A percentile compares a stretch with the other conserved stretches of the same genome.
These are phyloP conservation scores for Lachnellula arida DNA, from an alignment of 2,329 filamentous ascomycete species.

Conservation along the genomic window DNA sequence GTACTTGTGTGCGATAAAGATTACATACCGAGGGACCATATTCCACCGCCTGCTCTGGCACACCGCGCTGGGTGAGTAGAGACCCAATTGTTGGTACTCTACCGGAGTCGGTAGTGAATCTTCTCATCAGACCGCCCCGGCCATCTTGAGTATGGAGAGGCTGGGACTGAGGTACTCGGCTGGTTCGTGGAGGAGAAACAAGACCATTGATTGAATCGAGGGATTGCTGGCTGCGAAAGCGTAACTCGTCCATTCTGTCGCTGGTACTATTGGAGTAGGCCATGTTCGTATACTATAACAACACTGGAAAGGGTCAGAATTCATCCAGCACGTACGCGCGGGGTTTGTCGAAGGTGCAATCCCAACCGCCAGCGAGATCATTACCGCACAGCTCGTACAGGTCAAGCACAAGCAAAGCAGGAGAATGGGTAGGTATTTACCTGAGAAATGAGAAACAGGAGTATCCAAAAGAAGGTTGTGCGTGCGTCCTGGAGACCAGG, in stretches of 20 bases:
- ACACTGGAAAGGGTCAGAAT: conserved; percentile 23
- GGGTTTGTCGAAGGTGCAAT: neutral
- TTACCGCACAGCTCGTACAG: neutral
- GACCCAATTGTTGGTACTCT: conserved; percentile 68
- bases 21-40: conserved; percentile 31
- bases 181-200: conserved; percentile 67
- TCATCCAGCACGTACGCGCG: conserved; percentile 3
- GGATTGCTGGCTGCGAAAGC: conserved; percentile 71
- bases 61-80: conserved; percentile 27
- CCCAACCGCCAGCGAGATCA: neutral
- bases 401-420: neutral
- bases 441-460: conserved; percentile 2
- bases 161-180: conserved; percentile 49
- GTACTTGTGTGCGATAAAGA: neutral
- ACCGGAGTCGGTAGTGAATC: conserved; percentile 90
- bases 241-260: conserved; percentile 72
- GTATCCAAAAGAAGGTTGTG: conserved; percentile 13
- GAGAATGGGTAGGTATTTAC: conserved; percentile 1
- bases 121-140: conserved; percentile 74
- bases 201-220: conserved; percentile 72
- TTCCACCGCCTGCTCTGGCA: conserved; percentile 28
- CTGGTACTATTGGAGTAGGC: conserved; percentile 59
- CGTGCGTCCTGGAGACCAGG: conserved; percentile 17
- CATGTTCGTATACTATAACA: conserved; percentile 43
- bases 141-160: conserved; percentile 59